Base-by-base conservation (phyloP, 495 filamentous ascomycete genomes). In the Talaromyces thailandensis region DNA sequence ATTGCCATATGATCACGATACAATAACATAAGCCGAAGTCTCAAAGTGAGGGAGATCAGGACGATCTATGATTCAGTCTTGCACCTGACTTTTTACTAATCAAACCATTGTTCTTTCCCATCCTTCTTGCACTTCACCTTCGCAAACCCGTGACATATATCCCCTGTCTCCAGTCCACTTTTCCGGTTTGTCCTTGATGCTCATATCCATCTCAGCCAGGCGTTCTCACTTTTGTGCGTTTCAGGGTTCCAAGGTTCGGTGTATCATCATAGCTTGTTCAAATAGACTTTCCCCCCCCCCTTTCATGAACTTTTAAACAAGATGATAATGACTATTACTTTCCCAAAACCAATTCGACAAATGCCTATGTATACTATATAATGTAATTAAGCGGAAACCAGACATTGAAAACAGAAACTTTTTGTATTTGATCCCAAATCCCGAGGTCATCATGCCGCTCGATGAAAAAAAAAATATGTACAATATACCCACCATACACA, bases 1-100 rank as follows among this genome's bases (percentile, higher is more conserved):
- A 55, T 28, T 55, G 51, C 51, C 24, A 55, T 55, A 55, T 55
- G 51, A 53, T 55, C 24, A 55, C n/a, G 51, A 55, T 55, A 55
- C 51, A 28, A 55, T 55, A 55, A 24, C 24, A 55, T 55, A 55
- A 55, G 51, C 51, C 6, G 51, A 24, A 28, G 24, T 5, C n/a
- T 16, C 28, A 5, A 52, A 52, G 18, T 18, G 18, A 52, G 14
- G 7, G 48, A 21, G 14, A 52, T 23, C 18, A 21, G 18, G 4
- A 52, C 35, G 16, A 14, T 40, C 16, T 14, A 14, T 16, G 35
- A 40, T 16, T 40, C 12, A 40, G 14, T 40, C 11, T 40, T 40
- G 12, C 14, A 2, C 4, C 35, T 11, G 35, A 40, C 11, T 3
- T 16, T 14, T 40, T 40, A 40, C 12, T 12, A 35, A 40, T 40